These are phyloP conservation scores for Sanghuangporus sanghuang DNA, from an alignment of 1,284 basidiomycete genomes.

Conservation along the genomic window DNA sequence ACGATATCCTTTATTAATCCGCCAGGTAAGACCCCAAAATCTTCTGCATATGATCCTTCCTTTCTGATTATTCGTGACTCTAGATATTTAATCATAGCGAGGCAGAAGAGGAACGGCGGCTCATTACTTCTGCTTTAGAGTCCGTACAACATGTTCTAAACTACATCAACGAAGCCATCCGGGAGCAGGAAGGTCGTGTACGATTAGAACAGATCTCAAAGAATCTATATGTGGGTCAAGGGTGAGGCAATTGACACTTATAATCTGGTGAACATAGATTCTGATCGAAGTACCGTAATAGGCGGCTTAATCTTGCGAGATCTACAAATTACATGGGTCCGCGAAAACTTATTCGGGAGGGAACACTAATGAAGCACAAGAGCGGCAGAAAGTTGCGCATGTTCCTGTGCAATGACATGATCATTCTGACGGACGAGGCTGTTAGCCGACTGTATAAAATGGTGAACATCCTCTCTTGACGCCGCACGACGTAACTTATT, in stretches of 20 bases:
- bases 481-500: background rate
- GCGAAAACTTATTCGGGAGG: conserved; percentile 77
- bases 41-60: background rate
- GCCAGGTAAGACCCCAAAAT: conserved; percentile 45
- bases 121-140: conserved; percentile 52
- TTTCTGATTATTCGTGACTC: background rate
- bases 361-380: conserved; percentile 74
- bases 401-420: conserved; percentile 78
- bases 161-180: conserved; percentile 85
- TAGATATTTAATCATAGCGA: conserved; percentile 82
- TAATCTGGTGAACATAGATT: background rate
- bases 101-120: conserved; percentile 47
- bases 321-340: conserved; percentile 78
- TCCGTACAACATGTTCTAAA: conserved; percentile 71
- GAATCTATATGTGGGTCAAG: conserved; percentile 82
- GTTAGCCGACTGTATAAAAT: conserved; percentile 73
- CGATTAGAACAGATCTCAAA: conserved; percentile 69
- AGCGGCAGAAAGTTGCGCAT: conserved; percentile 74
- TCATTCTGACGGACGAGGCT: conserved; percentile 70
- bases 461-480: conserved; percentile 42
- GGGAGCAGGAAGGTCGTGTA: conserved; percentile 77
- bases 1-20: conserved; percentile 84
- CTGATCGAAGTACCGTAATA: conserved; percentile 25
- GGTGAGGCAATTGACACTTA: conserved; percentile 40
- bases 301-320: conserved; percentile 85